Evolutionary conservation across 2,329 filamentous ascomycete genomes (phyloP).

Genomic region (Dryadomyces quercivorus): DNA sequence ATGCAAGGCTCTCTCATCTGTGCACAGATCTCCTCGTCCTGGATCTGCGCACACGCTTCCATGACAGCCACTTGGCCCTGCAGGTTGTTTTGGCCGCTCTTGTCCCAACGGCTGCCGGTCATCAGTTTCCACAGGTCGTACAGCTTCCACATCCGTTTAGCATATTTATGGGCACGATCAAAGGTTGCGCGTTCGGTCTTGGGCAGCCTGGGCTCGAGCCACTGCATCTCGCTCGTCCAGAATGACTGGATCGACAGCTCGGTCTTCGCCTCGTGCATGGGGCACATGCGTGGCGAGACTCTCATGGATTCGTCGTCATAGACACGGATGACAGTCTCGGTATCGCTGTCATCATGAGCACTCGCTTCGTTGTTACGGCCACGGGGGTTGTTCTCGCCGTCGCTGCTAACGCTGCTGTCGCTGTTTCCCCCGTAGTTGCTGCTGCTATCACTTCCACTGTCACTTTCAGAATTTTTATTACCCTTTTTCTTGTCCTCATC

Average conservation of each 20-base stretch:
- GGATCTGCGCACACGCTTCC: not conserved
- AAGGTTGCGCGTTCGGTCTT: not conserved
- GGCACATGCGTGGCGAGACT: slow-evolving; percentile 6
- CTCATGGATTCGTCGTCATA: too few relatives aligned
- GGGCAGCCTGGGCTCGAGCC: slow-evolving; percentile 4
- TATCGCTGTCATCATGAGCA: not conserved
- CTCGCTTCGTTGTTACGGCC: not conserved
- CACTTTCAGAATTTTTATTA: not conserved
- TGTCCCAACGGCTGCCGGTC: not conserved
- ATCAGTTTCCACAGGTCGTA: slow-evolving; percentile 8
- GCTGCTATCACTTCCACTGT: not conserved
- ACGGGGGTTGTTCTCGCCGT: not conserved
- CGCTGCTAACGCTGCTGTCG: not conserved
- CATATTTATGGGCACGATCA: not conserved
- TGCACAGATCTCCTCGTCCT: not conserved
- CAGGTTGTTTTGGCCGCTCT: not conserved
- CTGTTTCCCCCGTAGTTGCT: not conserved
- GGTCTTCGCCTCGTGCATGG: slow-evolving; percentile 4
- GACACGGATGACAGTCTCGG: not conserved
- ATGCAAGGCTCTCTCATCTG: not conserved
- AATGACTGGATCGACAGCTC: slow-evolving; percentile 1
- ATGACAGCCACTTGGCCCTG: not conserved
- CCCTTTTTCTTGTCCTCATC: not conserved
- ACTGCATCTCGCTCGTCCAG: slow-evolving; percentile 9
- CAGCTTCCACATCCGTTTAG: slow-evolving; percentile 5